Conservation (phyloP, 1,284 basidiomycete species). For the Heterobasidion parviporum region DNA sequence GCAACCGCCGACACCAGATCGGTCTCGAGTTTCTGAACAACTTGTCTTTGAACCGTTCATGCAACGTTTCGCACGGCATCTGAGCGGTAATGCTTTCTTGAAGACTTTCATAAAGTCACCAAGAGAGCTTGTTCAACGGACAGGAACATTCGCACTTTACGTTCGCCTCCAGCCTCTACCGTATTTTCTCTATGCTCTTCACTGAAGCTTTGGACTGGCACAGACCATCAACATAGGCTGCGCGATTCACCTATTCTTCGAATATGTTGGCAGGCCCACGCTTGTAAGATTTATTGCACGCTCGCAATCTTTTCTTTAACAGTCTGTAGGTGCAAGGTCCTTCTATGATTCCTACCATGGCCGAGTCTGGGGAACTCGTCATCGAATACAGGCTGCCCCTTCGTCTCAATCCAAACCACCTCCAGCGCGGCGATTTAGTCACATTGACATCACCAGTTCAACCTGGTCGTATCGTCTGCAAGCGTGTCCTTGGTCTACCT, state of each 20-base stretch:
- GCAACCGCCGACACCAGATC: too few species aligned
- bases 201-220: background rate
- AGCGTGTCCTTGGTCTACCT: slow-evolving; percentile 84
- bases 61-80: background rate
- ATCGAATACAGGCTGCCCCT: slow-evolving; percentile 56
- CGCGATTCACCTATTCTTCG: slow-evolving; percentile 47
- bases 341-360: slow-evolving; percentile 87
- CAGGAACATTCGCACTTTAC: background rate
- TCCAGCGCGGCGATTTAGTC: slow-evolving; percentile 77
- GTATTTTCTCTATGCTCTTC: background rate
- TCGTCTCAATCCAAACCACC: slow-evolving; percentile 40
- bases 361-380: slow-evolving; percentile 47
- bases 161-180: slow-evolving; percentile 3
- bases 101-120: background rate
- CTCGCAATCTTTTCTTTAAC: background rate
- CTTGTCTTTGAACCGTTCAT: background rate
- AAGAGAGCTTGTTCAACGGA: background rate
- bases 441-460: slow-evolving; percentile 71
- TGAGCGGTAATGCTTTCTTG: background rate
- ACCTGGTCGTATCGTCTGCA: slow-evolving; percentile 72
- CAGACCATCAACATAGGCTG: slow-evolving; percentile 46
- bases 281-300: slow-evolving; percentile 26
- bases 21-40: background rate
- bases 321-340: slow-evolving; percentile 44
- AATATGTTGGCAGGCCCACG: slow-evolving; percentile 50